Evolutionary conservation across 2,329 filamentous ascomycete genomes (phyloP), one percentile per base, ranked within the genome.

Genomic region (Epichloe coenophiala): DNA sequence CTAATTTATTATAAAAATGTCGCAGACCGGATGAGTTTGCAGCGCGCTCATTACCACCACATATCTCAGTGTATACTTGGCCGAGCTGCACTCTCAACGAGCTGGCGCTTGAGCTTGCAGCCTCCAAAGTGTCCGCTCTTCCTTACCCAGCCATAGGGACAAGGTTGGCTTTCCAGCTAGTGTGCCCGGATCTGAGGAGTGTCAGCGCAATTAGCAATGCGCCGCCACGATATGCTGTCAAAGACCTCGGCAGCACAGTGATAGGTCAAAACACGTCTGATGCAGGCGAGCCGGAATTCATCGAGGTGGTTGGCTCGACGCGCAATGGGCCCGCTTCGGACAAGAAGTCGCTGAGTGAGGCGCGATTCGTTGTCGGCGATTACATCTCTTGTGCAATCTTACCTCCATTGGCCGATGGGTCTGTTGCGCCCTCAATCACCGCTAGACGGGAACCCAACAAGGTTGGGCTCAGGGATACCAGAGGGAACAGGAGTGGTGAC

Each of bases 61-160:
- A 85, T 63, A 73, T 95, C 27, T 77, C 86, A 54, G 83, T 96
- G 59, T 90, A 96, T 73, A 90, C 89, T 51, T 95, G 88, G 86
- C 77, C 81, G 51, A 81, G 79, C 59, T 91, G 86, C 69, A 88
- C 86, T 3, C 76, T 97, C 23, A 74, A 77, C 57, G 89, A 96
- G 66, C 80, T 97, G 37, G 83, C 85, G 21, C 80, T 86, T 51
- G 82, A 91, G 49, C 77, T 97, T 51, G 78, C 80, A 45, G 78
- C 79, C 47, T 76, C 84, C 1, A 73, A 65, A 46, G 84, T 86
- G 0, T 69, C 73, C 2, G 70, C 88, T 19, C 76, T 95, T 3
- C 88, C 89, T 1, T 72, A 76, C 38, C 86, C 86, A 0, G 78
- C 83, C 6, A 76, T 89, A 40, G 90, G 91, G 54, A 91, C 89